Evolutionary conservation across 208 protist genomes (phyloP).

Genomic region (Endotrypanum monterogeii): DNA sequence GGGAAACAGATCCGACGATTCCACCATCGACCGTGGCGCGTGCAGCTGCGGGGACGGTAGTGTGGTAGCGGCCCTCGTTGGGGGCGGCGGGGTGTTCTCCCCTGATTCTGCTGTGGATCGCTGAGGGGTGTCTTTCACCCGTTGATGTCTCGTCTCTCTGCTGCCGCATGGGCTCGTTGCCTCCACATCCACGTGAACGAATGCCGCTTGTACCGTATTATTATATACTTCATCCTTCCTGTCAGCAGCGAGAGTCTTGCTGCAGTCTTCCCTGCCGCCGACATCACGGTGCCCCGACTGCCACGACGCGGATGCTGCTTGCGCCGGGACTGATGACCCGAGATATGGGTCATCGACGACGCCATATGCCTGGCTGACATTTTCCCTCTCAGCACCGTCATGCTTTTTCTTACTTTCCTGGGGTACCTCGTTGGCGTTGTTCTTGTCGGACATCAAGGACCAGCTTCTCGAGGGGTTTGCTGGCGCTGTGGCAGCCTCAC

Average conservation of each 20-base stretch:
- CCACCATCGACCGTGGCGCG: neutral
- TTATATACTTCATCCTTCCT: neutral
- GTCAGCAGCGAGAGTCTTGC: neutral
- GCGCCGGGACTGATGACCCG: neutral
- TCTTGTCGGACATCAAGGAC: neutral
- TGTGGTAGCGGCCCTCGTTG: neutral
- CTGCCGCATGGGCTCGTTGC: neutral
- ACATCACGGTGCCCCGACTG: neutral
- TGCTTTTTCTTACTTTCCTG: neutral
- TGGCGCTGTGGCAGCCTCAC: neutral
- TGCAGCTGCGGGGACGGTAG: conserved; percentile 1
- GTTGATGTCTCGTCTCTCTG: neutral
- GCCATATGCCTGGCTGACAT: neutral
- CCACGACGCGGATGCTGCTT: neutral
- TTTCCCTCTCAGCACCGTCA: neutral
- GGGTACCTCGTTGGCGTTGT: neutral
- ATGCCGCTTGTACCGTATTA: neutral
- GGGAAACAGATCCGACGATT: neutral
- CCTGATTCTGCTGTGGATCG: neutral
- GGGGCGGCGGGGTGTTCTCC: neutral
- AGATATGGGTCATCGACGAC: neutral
- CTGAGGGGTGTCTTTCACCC: neutral
- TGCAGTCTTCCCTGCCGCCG: neutral
- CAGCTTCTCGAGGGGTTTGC: neutral
- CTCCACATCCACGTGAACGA: neutral